These are phyloP conservation scores for Coriolopsis trogii DNA, from an alignment of 1,284 basidiomycete species.

Conservation along the genomic window DNA sequence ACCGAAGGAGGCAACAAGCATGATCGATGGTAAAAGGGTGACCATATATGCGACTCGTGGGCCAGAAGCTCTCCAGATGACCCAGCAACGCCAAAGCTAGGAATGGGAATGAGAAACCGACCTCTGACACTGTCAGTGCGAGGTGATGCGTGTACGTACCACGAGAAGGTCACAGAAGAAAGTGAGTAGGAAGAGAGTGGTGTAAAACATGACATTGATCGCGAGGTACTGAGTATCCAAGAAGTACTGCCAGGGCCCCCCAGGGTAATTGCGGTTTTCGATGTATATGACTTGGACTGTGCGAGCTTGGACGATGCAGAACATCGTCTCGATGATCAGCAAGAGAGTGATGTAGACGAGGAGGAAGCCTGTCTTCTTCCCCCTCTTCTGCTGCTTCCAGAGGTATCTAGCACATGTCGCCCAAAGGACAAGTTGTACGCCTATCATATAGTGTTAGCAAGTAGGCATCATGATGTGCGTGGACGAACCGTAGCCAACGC, in stretches of 20 bases:
- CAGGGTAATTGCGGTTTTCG: conserved; percentile 47
- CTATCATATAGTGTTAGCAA: conserved; percentile 21
- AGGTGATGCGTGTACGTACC: conserved; percentile 25
- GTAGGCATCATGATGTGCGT: not conserved
- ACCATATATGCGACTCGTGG: conserved; percentile 36
- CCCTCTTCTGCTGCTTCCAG: conserved; percentile 39
- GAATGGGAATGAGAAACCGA: too few relatives aligned
- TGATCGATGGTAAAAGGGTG: conserved; percentile 32
- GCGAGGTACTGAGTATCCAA: conserved; percentile 38
- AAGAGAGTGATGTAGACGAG: conserved; percentile 44
- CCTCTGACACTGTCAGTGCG: not conserved
- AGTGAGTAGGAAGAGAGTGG: conserved; percentile 44
- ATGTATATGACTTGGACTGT: conserved; percentile 43
- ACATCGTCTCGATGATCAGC: conserved; percentile 42
- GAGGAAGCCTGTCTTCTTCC: conserved; percentile 35
- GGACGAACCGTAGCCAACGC: conserved; percentile 20
- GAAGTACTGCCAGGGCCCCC: conserved; percentile 44
- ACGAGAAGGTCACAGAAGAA: conserved; percentile 39
- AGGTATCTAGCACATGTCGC: conserved; percentile 40
- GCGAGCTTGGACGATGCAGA: conserved; percentile 38
- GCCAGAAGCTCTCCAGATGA: conserved; percentile 46
- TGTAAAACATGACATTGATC: conserved; percentile 46
- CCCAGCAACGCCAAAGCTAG: conserved; percentile 50
- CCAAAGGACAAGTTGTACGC: conserved; percentile 44
- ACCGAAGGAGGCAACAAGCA: conserved; percentile 44